A percentile compares a stretch with the other conserved stretches of the same genome.
Evolutionary conservation across 345 rosid species (phyloP).

Genomic region (Moringa oleifera): DNA sequence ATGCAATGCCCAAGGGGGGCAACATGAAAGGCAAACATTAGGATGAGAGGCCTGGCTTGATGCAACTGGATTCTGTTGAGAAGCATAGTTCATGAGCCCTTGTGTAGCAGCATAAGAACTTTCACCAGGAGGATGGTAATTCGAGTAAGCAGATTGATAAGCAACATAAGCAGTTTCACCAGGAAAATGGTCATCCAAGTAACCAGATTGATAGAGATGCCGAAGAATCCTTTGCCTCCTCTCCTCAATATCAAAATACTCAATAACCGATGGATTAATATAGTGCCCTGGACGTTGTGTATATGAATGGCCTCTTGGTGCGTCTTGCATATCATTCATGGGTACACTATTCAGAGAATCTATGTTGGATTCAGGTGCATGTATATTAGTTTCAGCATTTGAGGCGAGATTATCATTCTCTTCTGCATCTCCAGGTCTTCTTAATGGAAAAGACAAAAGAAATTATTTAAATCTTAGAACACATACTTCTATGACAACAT

Average conservation of each 20-base stretch:
- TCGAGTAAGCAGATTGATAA: constrained; percentile 33
- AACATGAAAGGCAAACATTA: constrained; percentile 25
- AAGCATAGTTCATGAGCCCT: constrained; percentile 17
- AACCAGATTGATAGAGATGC: constrained; percentile 40
- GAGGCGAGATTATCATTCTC: constrained; percentile 12
- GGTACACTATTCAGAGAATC: constrained; percentile 19
- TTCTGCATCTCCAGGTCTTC: constrained; percentile 22
- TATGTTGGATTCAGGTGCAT: constrained; percentile 11
- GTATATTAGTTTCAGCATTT: constrained; percentile 11
- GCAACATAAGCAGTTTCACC: constrained; percentile 33
- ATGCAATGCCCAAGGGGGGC: constrained; percentile 34
- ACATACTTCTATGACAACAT: not conserved
- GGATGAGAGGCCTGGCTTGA: constrained; percentile 26
- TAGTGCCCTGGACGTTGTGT: constrained; percentile 32
- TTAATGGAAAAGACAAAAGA: constrained; percentile 1
- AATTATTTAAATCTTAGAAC: not conserved
- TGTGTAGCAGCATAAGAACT: constrained; percentile 26
- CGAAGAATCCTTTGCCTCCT: constrained; percentile 44
- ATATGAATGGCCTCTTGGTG: constrained; percentile 11
- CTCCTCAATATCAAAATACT: constrained; percentile 61
- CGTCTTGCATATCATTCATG: constrained; percentile 15
- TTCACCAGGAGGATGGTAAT: constrained; percentile 36
- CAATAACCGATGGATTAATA: constrained; percentile 38
- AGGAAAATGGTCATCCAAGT: constrained; percentile 29
- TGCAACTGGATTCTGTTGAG: constrained; percentile 25